Base-by-base conservation (phyloP, 768 basidiomycete genomes). In the Tricholoma flavovirens region DNA sequence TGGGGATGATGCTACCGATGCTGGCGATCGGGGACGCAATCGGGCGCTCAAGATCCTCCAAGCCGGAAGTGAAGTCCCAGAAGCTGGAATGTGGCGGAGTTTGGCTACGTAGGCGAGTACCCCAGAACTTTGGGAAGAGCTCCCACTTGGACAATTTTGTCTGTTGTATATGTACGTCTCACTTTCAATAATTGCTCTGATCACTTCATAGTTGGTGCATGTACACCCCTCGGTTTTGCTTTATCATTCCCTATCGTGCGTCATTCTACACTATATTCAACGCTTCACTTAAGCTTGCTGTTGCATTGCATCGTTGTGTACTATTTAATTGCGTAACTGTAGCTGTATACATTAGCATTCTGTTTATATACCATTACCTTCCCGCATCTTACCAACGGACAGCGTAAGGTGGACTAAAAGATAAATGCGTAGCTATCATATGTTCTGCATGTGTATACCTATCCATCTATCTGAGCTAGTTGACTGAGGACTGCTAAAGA, bases 31-130 rank as follows among this genome's bases (percentile, higher is more conserved):
- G 40, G 82, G 83, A 1, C 75, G 83, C 46, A 77, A 76, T 59
- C 80, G 75, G 46, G 88, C 89, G 1, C 65, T 84, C 59, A 83
- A 76, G 70, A 92, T 92, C 50, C 71, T 91, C 51, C 78, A 90
- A 65, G 81, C 82, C 19, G 78, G 87, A 49, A 86, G 81, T 60
- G 78, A 81, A 67, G 60, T 90, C 22, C 89, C 89, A 2, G 79
- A 78, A 57, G 79, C 78, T 56, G 85, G 88, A 35, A 90, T 90
- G 88, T 91, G 88, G 88, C 78, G 87, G 63, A 91, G 89, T 73
- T 72, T 91, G 63, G 88, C 84, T 24, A 67, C 66, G 36, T 68
- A 49, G 17, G 43, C 14, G 40, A 21, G 24, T 36, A 21, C 38
- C 19, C 26, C 38, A 12, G 38, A 4, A 22, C 14, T 38, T 22